Conservation (phyloP, 257 asterid species). For the Scutellaria minor region DNA sequence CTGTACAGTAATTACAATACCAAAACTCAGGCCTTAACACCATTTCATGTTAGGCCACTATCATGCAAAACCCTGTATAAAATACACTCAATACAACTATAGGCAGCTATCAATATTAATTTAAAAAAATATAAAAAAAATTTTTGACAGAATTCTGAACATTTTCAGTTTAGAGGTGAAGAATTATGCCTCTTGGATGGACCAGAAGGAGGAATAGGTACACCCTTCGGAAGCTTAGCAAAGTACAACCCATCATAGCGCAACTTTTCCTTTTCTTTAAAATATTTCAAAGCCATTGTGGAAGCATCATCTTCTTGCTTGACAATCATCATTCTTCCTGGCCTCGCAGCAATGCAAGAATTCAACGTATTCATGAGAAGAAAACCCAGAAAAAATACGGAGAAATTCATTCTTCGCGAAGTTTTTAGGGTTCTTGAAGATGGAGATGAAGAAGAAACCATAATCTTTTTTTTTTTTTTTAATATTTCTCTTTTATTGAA, state of each 20-base stretch:
- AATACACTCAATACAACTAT: background rate
- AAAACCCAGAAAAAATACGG: constrained; percentile 5
- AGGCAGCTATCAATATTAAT: background rate
- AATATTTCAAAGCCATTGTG: constrained; percentile 24
- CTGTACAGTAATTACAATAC: constrained; percentile 23
- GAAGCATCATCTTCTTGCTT: constrained; percentile 28
- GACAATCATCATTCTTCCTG: constrained; percentile 31
- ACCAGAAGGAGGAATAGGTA: constrained; percentile 53
- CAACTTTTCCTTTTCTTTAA: constrained; percentile 23
- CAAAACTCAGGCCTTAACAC: constrained; percentile 8
- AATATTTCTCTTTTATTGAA: constrained; percentile 18
- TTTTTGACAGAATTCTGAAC: background rate
- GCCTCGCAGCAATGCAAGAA: constrained; percentile 31
- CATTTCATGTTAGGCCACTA: background rate
- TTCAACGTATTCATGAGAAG: constrained; percentile 16
- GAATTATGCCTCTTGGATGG: constrained; percentile 56
- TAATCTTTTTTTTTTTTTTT: background rate
- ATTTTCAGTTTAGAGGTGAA: constrained; percentile 39
- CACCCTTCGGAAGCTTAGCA: constrained; percentile 52
- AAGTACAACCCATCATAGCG: constrained; percentile 32
- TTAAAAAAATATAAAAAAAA: background rate
- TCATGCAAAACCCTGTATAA: constrained; percentile 23
- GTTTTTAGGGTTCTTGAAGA: background rate
- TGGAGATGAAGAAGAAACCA: constrained; percentile 12
- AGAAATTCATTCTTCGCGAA: background rate